Conservation (phyloP, 345 rosid genomes). For the Linum tenue region DNA sequence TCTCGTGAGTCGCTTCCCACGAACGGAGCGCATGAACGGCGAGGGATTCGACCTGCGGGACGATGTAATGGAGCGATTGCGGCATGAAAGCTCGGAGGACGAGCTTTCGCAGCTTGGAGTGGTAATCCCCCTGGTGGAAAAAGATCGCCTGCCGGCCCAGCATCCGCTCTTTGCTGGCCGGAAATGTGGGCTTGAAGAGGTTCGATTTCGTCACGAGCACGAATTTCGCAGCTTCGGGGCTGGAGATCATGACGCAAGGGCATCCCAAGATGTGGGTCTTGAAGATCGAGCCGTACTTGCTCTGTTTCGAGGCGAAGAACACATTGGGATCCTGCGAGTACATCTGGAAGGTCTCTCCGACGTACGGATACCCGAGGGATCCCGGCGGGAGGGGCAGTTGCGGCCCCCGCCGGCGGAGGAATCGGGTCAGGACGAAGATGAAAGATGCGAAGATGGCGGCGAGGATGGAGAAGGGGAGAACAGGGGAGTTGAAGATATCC, state of each 20-base stretch:
- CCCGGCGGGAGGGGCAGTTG: background rate
- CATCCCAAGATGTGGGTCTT: slow-evolving; percentile 91
- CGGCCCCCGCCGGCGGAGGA: background rate
- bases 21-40: background rate
- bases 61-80: slow-evolving; percentile 13
- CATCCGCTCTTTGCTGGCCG: slow-evolving; percentile 81
- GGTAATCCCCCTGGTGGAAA: slow-evolving; percentile 83
- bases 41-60: slow-evolving; percentile 45
- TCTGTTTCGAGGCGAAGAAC: background rate
- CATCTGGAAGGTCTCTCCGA: background rate
- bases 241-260: slow-evolving; percentile 92
- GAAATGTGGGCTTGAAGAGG: slow-evolving; percentile 85
- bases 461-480: background rate
- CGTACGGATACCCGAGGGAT: background rate
- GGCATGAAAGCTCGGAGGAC: slow-evolving; percentile 24
- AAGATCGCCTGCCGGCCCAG: slow-evolving; percentile 79
- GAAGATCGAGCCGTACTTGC: slow-evolving; percentile 28
- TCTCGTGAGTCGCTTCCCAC: background rate
- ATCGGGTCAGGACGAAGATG: background rate
- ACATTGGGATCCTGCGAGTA: background rate
- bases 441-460: background rate
- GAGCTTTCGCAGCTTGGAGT: slow-evolving; percentile 57
- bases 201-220: slow-evolving; percentile 64
- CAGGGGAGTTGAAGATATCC: background rate
- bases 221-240: slow-evolving; percentile 70